Percentiles rank a stretch among this genome's conserved stretches.
Evolutionary conservation across 257 asterid genomes (phyloP).

Genomic region (Avicennia marina): DNA sequence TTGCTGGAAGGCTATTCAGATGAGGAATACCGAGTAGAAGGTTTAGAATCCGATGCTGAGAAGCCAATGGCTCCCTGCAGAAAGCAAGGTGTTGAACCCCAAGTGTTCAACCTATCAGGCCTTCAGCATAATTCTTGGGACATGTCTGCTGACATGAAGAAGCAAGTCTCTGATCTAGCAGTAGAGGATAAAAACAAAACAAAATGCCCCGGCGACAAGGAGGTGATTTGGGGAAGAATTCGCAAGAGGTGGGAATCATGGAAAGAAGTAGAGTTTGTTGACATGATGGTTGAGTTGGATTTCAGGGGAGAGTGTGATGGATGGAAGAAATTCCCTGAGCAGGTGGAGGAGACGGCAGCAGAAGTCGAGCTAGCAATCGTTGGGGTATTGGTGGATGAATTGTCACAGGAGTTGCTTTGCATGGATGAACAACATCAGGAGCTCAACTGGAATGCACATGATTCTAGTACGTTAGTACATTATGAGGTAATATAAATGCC

Average conservation of each 20-base stretch:
- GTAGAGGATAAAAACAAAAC: slow-evolving; percentile 29
- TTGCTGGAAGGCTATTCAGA: slow-evolving; percentile 39
- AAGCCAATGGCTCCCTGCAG: slow-evolving; percentile 14
- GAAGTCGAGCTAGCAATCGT: slow-evolving; percentile 40
- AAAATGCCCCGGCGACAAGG: slow-evolving; percentile 18
- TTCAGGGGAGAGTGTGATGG: slow-evolving; percentile 20
- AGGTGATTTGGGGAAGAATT: slow-evolving; percentile 23
- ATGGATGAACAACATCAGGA: slow-evolving; percentile 4
- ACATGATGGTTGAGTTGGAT: slow-evolving; percentile 38
- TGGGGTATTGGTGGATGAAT: slow-evolving; percentile 31
- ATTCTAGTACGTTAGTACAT: slow-evolving; percentile 1
- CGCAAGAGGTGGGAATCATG: slow-evolving; percentile 39
- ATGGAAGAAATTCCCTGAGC: slow-evolving; percentile 31
- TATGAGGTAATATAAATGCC: too few species aligned
- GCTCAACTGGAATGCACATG: neutral
- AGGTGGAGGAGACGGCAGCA: slow-evolving; percentile 27
- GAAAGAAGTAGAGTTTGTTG: slow-evolving; percentile 31
- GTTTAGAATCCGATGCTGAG: slow-evolving; percentile 4
- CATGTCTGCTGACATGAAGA: slow-evolving; percentile 33
- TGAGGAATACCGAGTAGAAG: slow-evolving; percentile 20
- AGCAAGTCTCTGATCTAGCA: slow-evolving; percentile 37
- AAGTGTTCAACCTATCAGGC: slow-evolving; percentile 18
- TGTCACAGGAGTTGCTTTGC: slow-evolving; percentile 28
- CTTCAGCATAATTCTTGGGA: slow-evolving; percentile 11
- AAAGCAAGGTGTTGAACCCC: slow-evolving; percentile 20